Evolutionary conservation across 2,329 filamentous ascomycete species (phyloP).

Genomic region (Orbilia brochopaga): DNA sequence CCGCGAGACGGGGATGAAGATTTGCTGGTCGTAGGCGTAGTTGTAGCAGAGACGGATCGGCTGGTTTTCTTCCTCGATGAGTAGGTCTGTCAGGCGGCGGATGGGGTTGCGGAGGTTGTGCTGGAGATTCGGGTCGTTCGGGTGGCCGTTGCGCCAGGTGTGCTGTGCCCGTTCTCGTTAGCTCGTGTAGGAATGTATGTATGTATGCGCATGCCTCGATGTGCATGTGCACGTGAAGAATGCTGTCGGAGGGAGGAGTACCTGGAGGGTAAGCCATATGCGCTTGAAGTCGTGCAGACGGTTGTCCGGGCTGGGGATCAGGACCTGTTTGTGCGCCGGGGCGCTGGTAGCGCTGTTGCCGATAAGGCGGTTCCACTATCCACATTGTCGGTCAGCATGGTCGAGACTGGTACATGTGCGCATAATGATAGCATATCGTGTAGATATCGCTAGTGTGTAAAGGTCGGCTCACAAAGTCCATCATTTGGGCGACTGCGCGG

Average conservation of each 20-base stretch:
- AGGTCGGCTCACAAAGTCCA: conserved; percentile 45
- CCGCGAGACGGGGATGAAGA: conserved; percentile 87
- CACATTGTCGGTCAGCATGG: background rate
- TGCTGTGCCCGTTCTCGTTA: conserved; percentile 43
- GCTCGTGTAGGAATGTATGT: background rate
- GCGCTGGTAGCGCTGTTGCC: conserved; percentile 49
- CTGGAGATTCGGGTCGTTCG: conserved; percentile 53
- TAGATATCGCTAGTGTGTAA: background rate
- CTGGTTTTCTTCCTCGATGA: conserved; percentile 55
- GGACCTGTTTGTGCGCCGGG: conserved; percentile 49
- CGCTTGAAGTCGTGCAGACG: conserved; percentile 54
- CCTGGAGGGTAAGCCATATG: conserved; percentile 54
- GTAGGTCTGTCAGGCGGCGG: conserved; percentile 53
- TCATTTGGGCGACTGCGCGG: conserved; percentile 12
- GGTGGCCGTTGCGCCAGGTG: conserved; percentile 54
- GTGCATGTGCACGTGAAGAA: background rate
- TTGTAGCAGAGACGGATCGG: conserved; percentile 73
- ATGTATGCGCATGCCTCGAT: too few relatives aligned
- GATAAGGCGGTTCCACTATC: conserved; percentile 55
- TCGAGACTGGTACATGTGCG: too few relatives aligned
- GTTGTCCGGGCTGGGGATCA: conserved; percentile 52
- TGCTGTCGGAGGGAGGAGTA: conserved; percentile 23
- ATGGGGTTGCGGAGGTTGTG: conserved; percentile 53
- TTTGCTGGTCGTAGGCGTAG: conserved; percentile 82
- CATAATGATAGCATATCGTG: too few relatives aligned